phyloP scores from a whole-genome alignment of 106 monocot species.

The Xerophyta viscosa region DNA sequence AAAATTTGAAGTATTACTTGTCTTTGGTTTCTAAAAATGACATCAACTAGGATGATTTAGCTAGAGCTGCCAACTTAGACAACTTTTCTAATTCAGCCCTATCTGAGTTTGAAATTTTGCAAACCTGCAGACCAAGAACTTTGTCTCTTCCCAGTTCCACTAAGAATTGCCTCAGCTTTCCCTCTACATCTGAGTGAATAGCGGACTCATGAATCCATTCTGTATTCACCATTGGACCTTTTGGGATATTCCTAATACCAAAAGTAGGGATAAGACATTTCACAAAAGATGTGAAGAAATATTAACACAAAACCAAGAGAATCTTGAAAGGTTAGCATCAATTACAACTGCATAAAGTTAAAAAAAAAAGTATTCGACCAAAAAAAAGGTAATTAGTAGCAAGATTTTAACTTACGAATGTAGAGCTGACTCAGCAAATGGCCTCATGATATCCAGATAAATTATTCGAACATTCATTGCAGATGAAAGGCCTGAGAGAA shows the following conservation, averaged over 20 bases:
- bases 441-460: conserved; percentile 92
- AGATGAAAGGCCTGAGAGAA: conserved; percentile 80
- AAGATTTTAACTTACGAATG: conserved; percentile 44
- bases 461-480: conserved; percentile 74
- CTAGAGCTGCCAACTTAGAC: no score
- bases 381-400: no score
- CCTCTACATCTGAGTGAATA: conserved; percentile 84
- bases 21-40: no score
- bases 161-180: conserved; percentile 59
- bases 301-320: no score
- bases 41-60: no score
- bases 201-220: conserved; percentile 73
- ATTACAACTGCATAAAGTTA: no score
- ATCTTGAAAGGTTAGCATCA: no score
- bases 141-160: conserved; percentile 69
- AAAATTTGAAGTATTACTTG: no score
- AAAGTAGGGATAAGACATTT: conserved; percentile 1
- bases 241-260: conserved; percentile 38
- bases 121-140: conserved; percentile 41
- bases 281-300: not conserved
- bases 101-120: no score
- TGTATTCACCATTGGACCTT: conserved; percentile 14
- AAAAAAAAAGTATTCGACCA: not conserved
- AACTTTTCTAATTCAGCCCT: no score
- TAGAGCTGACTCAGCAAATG: conserved; percentile 89